Conservation (phyloP, 2,329 filamentous ascomycete species). For the Tolypocladium endophyticum region DNA sequence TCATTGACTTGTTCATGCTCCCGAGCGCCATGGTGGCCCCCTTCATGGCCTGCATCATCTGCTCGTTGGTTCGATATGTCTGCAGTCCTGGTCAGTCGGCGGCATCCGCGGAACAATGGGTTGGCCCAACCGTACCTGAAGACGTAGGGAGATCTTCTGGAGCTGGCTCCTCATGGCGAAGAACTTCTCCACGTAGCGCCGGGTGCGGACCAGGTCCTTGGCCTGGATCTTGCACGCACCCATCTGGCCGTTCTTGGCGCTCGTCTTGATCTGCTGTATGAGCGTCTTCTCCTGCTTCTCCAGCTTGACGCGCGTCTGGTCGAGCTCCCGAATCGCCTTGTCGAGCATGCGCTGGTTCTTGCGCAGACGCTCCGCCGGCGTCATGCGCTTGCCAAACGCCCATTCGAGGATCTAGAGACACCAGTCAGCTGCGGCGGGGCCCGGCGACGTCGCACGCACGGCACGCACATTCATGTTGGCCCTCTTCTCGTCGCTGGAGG, state of each 20-base stretch:
- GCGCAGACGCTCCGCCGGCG: slow-evolving; percentile 80
- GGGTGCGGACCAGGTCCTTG: slow-evolving; percentile 87
- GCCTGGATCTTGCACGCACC: slow-evolving; percentile 98
- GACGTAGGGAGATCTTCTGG: slow-evolving; percentile 87
- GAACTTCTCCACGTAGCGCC: slow-evolving; percentile 95
- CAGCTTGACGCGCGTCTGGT: slow-evolving; percentile 87
- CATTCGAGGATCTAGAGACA: slow-evolving; percentile 78
- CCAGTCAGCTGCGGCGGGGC: slow-evolving; percentile 6
- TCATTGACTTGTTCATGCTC: slow-evolving; percentile 98
- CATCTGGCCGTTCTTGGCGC: slow-evolving; percentile 95
- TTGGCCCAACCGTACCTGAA: slow-evolving; percentile 55
- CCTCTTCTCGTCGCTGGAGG: background rate
- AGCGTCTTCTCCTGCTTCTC: slow-evolving; percentile 99
- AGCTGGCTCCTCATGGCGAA: slow-evolving; percentile 96
- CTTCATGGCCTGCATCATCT: slow-evolving; percentile 99
- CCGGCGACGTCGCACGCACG: slow-evolving; percentile 4
- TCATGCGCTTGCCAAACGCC: slow-evolving; percentile 99
- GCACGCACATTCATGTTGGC: slow-evolving; percentile 45
- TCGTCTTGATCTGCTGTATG: slow-evolving; percentile 93
- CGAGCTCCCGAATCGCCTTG: slow-evolving; percentile 92
- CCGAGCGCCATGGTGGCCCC: slow-evolving; percentile 86
- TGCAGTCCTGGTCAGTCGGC: slow-evolving; percentile 24
- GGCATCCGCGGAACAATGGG: no score
- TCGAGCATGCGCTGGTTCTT: slow-evolving; percentile 96
- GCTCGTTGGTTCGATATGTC: slow-evolving; percentile 96